Percentiles rank a stretch among this genome's conserved stretches.
These are phyloP conservation scores for Cicer cuneatum DNA, from an alignment of 306 rosid genomes.

Conservation along the genomic window DNA sequence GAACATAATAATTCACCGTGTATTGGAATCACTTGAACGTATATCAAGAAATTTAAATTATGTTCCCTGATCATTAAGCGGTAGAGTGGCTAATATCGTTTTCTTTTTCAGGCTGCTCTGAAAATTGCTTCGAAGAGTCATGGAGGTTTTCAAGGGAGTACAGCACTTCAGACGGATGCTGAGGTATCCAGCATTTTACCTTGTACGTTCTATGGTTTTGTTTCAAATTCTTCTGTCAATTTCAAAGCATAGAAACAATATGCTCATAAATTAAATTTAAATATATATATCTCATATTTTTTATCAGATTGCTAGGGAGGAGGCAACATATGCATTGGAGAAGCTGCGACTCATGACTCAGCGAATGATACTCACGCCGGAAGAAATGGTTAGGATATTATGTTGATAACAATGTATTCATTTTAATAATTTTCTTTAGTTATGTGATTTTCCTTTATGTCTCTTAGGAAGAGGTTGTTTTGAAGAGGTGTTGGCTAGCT, in stretches of 20 bases:
- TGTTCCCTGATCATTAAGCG: background rate
- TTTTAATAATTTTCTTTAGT: slow-evolving; percentile 23
- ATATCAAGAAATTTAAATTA: background rate
- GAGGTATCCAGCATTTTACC: slow-evolving; percentile 75
- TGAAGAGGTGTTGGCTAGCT: slow-evolving; percentile 99
- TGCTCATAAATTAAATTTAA: slow-evolving; percentile 39
- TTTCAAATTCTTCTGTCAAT: slow-evolving; percentile 24
- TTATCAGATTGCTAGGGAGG: slow-evolving; percentile 66
- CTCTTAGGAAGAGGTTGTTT: slow-evolving; percentile 84
- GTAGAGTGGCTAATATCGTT: slow-evolving; percentile 20
- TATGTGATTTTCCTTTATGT: slow-evolving; percentile 47
- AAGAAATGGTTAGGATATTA: slow-evolving; percentile 76
- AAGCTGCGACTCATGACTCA: slow-evolving; percentile 65
- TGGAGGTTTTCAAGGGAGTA: slow-evolving; percentile 53
- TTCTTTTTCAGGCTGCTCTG: slow-evolving; percentile 74
- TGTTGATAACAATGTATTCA: slow-evolving; percentile 7
- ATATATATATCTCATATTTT: slow-evolving; percentile 27
- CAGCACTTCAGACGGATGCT: slow-evolving; percentile 66
- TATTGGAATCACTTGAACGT: background rate
- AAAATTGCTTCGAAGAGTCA: slow-evolving; percentile 62
- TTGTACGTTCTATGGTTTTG: slow-evolving; percentile 52
- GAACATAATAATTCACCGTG: background rate
- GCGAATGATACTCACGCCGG: slow-evolving; percentile 79
- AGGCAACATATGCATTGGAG: slow-evolving; percentile 64
- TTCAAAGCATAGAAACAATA: slow-evolving; percentile 30